Base-by-base conservation (phyloP, 169 alveolate species). In the Plasmodium falciparum region DNA sequence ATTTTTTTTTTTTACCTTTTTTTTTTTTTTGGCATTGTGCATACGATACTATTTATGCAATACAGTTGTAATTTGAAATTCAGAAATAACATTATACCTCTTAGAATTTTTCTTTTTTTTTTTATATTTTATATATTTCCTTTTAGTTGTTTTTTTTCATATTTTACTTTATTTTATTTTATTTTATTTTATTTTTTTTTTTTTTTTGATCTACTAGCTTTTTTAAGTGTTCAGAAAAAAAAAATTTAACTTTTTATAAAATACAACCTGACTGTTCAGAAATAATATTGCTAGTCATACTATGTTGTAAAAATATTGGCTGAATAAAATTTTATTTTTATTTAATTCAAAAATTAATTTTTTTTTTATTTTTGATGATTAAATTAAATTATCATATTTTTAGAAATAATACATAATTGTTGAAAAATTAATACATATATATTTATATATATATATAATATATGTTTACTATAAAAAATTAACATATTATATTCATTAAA, bases 201-300 rank as follows among this genome's bases (percentile, higher is more conserved):
- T 39, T 39, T 39, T 39, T 39, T 39, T 39, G 47, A 39, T 39
- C 47, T 39, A 39, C 47, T 39, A 39, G 47, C 47, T 39, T 33
- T 33, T 33, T 39, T 39, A 39, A 39, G 47, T 39, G 47, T 39
- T 39, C 47, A 39, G 47, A 39, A 39, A 39, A 56, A 66, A 66
- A 66, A 66, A 11, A 11, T 29, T 29, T 13, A 9, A 47, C n/a
- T 52, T 58, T 29, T 58, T 29, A 26, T 8, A 17, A 59, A 56
- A 24, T 58, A 24, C 63, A 74, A 62, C 61, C 11, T 26, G n/a
- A 50, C 73, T 74, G 88, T 74, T 80, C 78, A 80, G 90, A 67
- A 66, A 29, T 54, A 80, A 26, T 73, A 54, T 47, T 49, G 33
- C 39, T 52, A 67, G 29, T 47, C 24, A 24, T 26, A 45, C 11